Evolutionary conservation across 2,329 filamentous ascomycete species (phyloP).

Genomic region (Pseudogymnoascus sp.): DNA sequence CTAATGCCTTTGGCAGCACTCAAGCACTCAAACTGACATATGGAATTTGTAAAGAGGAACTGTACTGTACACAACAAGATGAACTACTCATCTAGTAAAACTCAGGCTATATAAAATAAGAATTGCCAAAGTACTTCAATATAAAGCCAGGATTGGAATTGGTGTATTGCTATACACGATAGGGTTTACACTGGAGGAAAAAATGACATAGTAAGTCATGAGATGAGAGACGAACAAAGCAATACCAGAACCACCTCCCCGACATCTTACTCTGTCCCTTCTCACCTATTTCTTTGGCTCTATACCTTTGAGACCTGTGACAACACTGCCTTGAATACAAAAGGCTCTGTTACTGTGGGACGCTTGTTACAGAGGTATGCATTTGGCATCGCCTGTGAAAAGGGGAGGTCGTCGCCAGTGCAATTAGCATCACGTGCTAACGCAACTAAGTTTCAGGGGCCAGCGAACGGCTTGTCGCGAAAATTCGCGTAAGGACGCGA

Average conservation of each 20-base stretch:
- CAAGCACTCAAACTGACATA: neutral
- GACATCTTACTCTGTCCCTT: neutral
- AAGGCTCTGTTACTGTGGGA: neutral
- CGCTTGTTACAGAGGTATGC: neutral
- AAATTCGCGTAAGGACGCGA: conserved; percentile 2
- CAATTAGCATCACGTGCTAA: conserved; percentile 1
- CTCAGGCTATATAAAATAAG: neutral
- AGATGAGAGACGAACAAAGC: neutral
- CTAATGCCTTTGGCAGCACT: neutral
- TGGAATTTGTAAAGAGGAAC: neutral
- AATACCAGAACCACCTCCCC: neutral
- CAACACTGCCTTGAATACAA: neutral
- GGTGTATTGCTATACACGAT: neutral
- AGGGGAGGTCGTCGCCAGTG: neutral
- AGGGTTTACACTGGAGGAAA: neutral
- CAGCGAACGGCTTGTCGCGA: neutral
- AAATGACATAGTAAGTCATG: neutral
- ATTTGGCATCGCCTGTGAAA: neutral
- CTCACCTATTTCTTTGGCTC: neutral
- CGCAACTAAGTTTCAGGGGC: neutral
- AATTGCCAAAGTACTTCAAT: neutral
- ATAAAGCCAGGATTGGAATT: neutral
- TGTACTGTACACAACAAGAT: neutral
- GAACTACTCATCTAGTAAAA: neutral
- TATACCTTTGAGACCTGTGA: neutral